Evolutionary conservation across 768 basidiomycete genomes (phyloP).

Genomic region (Leucocoprinus birnbaumii): DNA sequence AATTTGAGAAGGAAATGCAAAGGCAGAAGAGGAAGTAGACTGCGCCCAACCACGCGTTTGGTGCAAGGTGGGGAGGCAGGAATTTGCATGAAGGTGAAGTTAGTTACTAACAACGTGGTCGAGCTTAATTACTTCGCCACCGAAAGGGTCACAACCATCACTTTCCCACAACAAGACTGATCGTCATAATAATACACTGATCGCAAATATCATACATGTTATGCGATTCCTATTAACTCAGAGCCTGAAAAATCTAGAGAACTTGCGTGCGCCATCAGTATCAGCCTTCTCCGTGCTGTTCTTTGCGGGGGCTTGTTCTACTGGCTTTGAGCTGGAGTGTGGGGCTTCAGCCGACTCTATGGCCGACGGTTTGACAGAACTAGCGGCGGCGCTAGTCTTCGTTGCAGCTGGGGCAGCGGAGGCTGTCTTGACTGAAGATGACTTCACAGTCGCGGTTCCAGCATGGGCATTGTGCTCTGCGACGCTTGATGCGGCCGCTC

Average conservation of each 20-base stretch:
- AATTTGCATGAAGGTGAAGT: conserved; percentile 1
- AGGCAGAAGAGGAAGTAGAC: neutral
- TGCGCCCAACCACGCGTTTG: conserved; percentile 8
- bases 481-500: neutral
- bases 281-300: neutral
- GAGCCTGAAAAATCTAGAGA: conserved; percentile 6
- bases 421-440: no score
- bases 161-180: neutral
- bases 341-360: no score
- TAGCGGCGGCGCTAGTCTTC: neutral
- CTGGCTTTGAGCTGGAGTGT: neutral
- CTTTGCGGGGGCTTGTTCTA: neutral
- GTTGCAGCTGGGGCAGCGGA: neutral
- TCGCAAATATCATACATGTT: neutral
- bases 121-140: neutral
- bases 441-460: neutral
- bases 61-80: neutral
- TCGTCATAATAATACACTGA: neutral
- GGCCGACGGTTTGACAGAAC: neutral
- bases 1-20: neutral
- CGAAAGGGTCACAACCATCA: neutral
- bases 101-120: neutral
- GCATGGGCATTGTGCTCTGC: neutral
- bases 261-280: neutral
- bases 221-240: neutral